Evolutionary conservation across 78 protist genomes (phyloP).

Genomic region (Trichosphaerium sp.): DNA sequence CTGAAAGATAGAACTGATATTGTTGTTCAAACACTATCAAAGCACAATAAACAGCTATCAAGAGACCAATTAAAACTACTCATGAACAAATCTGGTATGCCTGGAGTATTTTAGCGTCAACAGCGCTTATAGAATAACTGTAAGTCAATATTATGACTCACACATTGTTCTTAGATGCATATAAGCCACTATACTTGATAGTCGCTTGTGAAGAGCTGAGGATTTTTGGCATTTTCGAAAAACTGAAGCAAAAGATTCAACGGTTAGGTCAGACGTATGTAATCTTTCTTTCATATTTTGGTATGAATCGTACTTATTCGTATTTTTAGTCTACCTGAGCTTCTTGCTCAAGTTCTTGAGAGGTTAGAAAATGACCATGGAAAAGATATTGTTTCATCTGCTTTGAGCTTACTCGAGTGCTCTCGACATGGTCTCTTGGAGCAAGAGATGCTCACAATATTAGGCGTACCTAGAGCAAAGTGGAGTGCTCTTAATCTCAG

Average conservation of each 20-base stretch:
- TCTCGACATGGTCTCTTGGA: conserved; percentile 28
- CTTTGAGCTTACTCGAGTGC: conserved; percentile 27
- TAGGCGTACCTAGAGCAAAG: conserved; percentile 2
- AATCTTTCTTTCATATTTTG: too few species aligned
- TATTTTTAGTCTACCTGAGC: conserved; percentile 9
- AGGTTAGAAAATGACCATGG: conserved; percentile 51
- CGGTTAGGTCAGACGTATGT: conserved; percentile 11
- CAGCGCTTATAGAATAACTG: too few species aligned
- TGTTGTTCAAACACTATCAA: too few species aligned
- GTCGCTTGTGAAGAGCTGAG: conserved; percentile 48
- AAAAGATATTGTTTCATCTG: background rate
- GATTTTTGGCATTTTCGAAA: conserved; percentile 33
- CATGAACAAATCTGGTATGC: too few species aligned
- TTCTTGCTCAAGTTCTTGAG: conserved; percentile 22
- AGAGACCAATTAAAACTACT: too few species aligned
- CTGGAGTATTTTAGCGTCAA: too few species aligned
- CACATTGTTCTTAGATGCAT: too few species aligned
- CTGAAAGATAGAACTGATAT: too few species aligned
- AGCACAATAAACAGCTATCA: too few species aligned
- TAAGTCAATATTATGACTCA: too few species aligned
- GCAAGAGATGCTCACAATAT: conserved; percentile 1
- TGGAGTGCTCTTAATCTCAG: too few species aligned
- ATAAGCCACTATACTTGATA: conserved; percentile 35
- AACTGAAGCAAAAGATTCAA: conserved; percentile 32
- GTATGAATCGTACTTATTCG: too few species aligned